A percentile compares a stretch with the other conserved stretches of the same genome.
Evolutionary conservation across 495 filamentous ascomycete genomes (phyloP).

Genomic region (Tuber calosporum): DNA sequence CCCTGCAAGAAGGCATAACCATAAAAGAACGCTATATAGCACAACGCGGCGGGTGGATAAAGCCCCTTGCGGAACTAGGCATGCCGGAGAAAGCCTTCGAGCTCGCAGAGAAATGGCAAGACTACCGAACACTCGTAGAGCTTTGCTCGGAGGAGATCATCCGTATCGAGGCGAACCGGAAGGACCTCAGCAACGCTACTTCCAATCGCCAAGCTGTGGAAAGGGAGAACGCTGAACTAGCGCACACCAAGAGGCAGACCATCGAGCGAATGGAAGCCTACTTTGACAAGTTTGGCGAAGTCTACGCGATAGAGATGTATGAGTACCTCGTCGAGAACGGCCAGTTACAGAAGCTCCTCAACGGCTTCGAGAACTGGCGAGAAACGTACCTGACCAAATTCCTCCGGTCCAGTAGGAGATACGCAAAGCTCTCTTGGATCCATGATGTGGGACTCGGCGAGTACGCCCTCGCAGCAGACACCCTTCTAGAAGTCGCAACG

Average conservation of each 20-base stretch:
- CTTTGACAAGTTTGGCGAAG: conserved; percentile 64
- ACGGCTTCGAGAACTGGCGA: conserved; percentile 52
- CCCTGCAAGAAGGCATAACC: conserved; percentile 46
- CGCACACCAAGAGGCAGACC: conserved; percentile 43
- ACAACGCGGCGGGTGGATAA: conserved; percentile 54
- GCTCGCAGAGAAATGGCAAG: conserved; percentile 66
- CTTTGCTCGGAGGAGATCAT: conserved; percentile 41
- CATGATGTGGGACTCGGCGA: conserved; percentile 74
- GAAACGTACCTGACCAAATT: conserved; percentile 65
- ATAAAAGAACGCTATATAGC: conserved; percentile 49
- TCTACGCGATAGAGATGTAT: conserved; percentile 75
- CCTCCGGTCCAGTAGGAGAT: conserved; percentile 59
- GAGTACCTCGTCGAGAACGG: conserved; percentile 61
- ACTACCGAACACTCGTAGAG: conserved; percentile 63
- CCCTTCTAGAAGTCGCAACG: conserved; percentile 58
- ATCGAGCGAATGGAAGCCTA: conserved; percentile 52
- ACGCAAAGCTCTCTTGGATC: conserved; percentile 83
- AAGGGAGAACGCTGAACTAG: conserved; percentile 36
- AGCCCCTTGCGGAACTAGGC: conserved; percentile 61
- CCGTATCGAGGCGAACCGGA: conserved; percentile 37
- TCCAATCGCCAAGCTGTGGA: conserved; percentile 19
- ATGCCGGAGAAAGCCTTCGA: conserved; percentile 60
- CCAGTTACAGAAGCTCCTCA: conserved; percentile 60
- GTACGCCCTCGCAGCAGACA: conserved; percentile 60
- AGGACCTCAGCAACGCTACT: conserved; percentile 44